Percentiles rank a stretch among this genome's conserved stretches.
These are phyloP conservation scores for Globisporangium iwayamae DNA, from an alignment of 352 stramenopile species.

Conservation along the genomic window DNA sequence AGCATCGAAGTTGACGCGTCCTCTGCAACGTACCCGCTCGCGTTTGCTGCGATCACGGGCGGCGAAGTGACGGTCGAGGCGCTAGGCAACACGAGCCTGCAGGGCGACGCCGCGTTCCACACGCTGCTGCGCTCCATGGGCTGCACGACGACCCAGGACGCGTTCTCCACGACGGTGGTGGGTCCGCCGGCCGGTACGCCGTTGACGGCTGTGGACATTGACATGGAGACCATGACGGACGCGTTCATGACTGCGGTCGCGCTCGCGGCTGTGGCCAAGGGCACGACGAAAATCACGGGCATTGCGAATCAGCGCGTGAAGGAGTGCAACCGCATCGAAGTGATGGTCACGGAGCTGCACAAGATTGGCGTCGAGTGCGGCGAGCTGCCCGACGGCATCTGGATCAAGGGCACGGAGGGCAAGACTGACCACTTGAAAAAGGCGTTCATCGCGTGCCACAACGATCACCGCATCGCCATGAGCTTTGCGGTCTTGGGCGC, in stretches of 20 bases:
- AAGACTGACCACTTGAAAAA: conserved; percentile 48
- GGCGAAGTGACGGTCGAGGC: conserved; percentile 92
- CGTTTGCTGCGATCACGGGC: conserved; percentile 95
- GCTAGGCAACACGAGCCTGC: conserved; percentile 91
- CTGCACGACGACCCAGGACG: conserved; percentile 62
- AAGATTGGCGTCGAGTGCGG: conserved; percentile 90
- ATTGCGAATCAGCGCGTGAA: conserved; percentile 99
- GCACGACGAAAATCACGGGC: conserved; percentile 95
- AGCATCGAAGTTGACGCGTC: conserved; percentile 95
- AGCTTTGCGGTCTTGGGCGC: conserved; percentile 95
- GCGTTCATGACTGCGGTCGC: conserved; percentile 97
- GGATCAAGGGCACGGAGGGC: conserved; percentile 62
- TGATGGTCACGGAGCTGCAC: conserved; percentile 95
- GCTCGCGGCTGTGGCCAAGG: conserved; percentile 92
- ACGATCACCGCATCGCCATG: conserved; percentile 99
- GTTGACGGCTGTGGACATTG: conserved; percentile 89
- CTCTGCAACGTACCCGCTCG: conserved; percentile 96
- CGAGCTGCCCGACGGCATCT: conserved; percentile 74
- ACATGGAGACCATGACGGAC: conserved; percentile 98
- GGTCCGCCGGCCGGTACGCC: conserved; percentile 71
- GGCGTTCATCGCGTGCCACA: conserved; percentile 87
- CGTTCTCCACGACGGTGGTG: conserved; percentile 60
- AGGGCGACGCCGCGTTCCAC: conserved; percentile 96
- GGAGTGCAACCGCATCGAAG: conserved; percentile 97
- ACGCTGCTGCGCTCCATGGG: conserved; percentile 75